phyloP scores from a whole-genome alignment of 495 filamentous ascomycete species.

The Hyaloscypha hepaticicola region DNA sequence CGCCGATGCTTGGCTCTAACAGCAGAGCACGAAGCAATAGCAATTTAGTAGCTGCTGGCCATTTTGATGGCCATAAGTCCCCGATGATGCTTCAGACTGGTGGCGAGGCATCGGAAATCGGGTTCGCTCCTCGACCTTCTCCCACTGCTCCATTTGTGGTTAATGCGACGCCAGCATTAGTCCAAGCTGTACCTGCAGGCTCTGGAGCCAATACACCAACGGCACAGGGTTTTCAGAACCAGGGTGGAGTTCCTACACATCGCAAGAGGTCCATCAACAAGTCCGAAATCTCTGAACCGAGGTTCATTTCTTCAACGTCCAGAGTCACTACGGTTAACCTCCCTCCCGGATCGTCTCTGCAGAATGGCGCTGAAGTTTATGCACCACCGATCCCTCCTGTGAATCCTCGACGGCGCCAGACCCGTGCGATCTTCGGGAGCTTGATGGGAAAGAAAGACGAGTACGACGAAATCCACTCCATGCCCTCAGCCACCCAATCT shows the following conservation, averaged over 20 bases:
- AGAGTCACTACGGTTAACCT: slow-evolving; percentile 66
- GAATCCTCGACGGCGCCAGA: slow-evolving; percentile 66
- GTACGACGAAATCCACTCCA: slow-evolving; percentile 15
- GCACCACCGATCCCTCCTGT: slow-evolving; percentile 66
- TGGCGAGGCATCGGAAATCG: slow-evolving; percentile 33
- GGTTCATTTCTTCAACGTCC: slow-evolving; percentile 73
- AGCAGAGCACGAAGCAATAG: slow-evolving; percentile 47
- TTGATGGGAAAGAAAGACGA: slow-evolving; percentile 36
- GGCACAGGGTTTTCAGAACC: slow-evolving; percentile 29
- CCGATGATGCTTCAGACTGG: slow-evolving; percentile 35
- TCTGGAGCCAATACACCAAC: slow-evolving; percentile 35
- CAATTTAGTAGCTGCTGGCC: slow-evolving; percentile 42
- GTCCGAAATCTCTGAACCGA: slow-evolving; percentile 79
- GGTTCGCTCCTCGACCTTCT: slow-evolving; percentile 50
- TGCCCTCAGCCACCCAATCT: slow-evolving; percentile 28
- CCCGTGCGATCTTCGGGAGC: slow-evolving; percentile 52
- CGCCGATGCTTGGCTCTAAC: slow-evolving; percentile 20
- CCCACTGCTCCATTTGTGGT: slow-evolving; percentile 52
- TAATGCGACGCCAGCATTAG: slow-evolving; percentile 55
- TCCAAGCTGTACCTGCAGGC: slow-evolving; percentile 38
- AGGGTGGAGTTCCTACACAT: slow-evolving; percentile 24
- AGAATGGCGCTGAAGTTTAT: slow-evolving; percentile 28
- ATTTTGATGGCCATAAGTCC: slow-evolving; percentile 44
- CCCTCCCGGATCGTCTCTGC: slow-evolving; percentile 45
- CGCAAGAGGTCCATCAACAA: slow-evolving; percentile 69